These are phyloP conservation scores for Oryza australiensis DNA, from an alignment of 176 grass and related monocot species.

Conservation along the genomic window DNA sequence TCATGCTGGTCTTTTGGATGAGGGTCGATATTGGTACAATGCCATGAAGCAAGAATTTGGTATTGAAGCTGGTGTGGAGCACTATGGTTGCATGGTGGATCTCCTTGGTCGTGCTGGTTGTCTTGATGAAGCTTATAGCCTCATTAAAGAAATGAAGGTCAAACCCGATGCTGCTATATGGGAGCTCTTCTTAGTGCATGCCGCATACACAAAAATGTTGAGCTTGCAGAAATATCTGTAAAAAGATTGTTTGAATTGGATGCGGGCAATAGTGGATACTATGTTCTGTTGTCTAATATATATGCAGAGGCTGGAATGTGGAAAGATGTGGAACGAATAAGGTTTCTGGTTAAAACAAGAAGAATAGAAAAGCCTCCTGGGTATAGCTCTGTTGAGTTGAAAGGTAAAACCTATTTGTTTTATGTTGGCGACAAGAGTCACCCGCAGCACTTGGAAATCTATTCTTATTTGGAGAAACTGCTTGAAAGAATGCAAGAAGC, in stretches of 20 bases:
- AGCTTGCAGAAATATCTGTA: constrained; percentile 72
- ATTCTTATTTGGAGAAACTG: constrained; percentile 80
- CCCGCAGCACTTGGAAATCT: constrained; percentile 72
- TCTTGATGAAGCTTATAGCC: constrained; percentile 75
- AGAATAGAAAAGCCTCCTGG: constrained; percentile 78
- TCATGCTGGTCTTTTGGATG: constrained; percentile 73
- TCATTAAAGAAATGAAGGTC: constrained; percentile 83
- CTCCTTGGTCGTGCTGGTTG: constrained; percentile 75
- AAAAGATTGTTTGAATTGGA: constrained; percentile 82
- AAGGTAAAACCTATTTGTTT: constrained; percentile 79
- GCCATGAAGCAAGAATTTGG: constrained; percentile 65
- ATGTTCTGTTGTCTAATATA: constrained; percentile 86
- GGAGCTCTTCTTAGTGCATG: constrained; percentile 86
- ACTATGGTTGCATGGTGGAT: constrained; percentile 87
- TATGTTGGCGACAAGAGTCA: constrained; percentile 85
- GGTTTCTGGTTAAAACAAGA: constrained; percentile 69
- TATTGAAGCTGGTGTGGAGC: constrained; percentile 78
- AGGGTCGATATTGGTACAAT: constrained; percentile 71
- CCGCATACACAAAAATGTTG: constrained; percentile 81
- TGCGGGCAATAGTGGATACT: constrained; percentile 70
- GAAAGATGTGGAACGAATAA: constrained; percentile 74
- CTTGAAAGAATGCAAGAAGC: constrained; percentile 70
- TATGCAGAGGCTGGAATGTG: constrained; percentile 83
- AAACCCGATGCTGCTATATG: constrained; percentile 81
- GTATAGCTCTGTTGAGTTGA: constrained; percentile 82